These are phyloP conservation scores for Tricholoma flavovirens DNA, from an alignment of 768 basidiomycete genomes.

Conservation along the genomic window DNA sequence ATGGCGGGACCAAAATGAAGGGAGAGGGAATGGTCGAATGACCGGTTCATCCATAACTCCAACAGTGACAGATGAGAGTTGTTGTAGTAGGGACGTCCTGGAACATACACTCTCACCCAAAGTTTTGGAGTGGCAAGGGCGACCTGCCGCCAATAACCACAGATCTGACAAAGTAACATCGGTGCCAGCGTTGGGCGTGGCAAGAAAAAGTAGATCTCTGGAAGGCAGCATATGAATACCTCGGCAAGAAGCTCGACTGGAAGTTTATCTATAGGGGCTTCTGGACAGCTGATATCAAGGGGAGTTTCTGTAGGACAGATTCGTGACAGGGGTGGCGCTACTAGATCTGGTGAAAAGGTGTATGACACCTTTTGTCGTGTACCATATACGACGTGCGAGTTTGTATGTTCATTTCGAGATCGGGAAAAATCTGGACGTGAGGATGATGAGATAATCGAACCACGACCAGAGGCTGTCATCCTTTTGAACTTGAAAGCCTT, in stretches of 20 bases:
- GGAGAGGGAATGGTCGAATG: background rate
- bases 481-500: background rate
- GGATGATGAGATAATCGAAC: background rate
- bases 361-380: background rate
- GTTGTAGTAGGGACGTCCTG: background rate
- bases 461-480: background rate
- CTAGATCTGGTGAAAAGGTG: background rate
- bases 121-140: background rate
- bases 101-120: background rate
- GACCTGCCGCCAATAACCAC: background rate
- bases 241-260: constrained; percentile 1
- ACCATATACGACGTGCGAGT: background rate
- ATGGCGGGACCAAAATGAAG: background rate
- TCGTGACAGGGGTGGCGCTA: background rate
- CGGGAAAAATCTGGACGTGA: background rate
- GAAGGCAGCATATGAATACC: constrained; percentile 1
- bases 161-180: constrained; percentile 2
- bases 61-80: background rate
- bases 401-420: background rate
- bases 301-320: background rate
- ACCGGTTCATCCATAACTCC: background rate
- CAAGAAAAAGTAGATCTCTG: background rate
- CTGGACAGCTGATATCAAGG: background rate
- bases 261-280: background rate
- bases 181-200: background rate